A percentile compares a stretch with the other conserved stretches of the same genome.
Conservation (phyloP, 1,284 basidiomycete genomes). For the Quambalaria eucalypti region DNA sequence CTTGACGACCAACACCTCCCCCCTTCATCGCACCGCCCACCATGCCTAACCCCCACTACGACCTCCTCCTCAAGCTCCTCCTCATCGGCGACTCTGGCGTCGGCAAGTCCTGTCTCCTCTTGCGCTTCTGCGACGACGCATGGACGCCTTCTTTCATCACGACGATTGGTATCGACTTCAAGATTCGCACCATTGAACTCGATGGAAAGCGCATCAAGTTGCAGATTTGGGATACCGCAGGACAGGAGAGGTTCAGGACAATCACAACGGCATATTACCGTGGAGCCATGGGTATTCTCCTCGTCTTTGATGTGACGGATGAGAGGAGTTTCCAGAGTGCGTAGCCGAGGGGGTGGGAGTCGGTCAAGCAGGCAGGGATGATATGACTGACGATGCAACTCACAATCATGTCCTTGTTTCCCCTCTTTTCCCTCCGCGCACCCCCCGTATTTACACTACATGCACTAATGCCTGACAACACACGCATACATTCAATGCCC, state of each 20-base stretch:
- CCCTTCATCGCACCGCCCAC: neutral
- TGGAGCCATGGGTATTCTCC: conserved; percentile 96
- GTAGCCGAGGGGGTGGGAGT: conserved; percentile 37
- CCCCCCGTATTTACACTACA: neutral
- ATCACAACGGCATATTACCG: conserved; percentile 99
- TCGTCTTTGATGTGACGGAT: conserved; percentile 98
- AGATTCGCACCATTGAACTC: conserved; percentile 86
- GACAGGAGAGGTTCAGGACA: conserved; percentile 97
- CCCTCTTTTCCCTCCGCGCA: neutral
- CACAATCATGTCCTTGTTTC: neutral
- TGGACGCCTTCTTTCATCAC: conserved; percentile 99
- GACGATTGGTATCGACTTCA: conserved; percentile 66
- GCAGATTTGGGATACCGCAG: conserved; percentile 98
- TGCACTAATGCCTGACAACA: neutral
- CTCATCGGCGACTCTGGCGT: conserved; percentile 48
- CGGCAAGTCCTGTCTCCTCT: conserved; percentile 93
- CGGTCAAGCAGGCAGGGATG: too few species aligned
- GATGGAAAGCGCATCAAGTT: conserved; percentile 93
- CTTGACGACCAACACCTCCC: neutral
- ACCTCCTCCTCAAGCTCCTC: conserved; percentile 46
- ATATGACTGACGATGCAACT: too few species aligned
- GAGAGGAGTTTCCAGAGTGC: conserved; percentile 93
- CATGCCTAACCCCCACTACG: conserved; percentile 32
- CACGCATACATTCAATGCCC: too few species aligned
- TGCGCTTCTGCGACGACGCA: conserved; percentile 98